A percentile compares a stretch with the other conserved stretches of the same genome.
These are phyloP conservation scores for Coniochaeta sp. DNA, from an alignment of 2,329 filamentous ascomycete species.

Conservation along the genomic window DNA sequence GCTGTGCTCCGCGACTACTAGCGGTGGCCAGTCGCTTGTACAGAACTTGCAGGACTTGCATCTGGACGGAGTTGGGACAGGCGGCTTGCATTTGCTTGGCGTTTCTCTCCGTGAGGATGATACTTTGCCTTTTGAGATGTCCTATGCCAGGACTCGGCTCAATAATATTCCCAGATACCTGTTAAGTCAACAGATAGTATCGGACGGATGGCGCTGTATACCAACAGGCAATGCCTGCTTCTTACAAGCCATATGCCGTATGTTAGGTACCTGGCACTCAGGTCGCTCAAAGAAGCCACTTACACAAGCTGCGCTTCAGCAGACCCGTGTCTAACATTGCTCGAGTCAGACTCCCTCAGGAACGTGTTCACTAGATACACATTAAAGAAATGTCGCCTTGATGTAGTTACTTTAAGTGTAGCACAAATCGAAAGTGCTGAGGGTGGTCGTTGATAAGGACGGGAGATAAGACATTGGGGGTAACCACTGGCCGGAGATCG, in stretches of 20 bases:
- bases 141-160: background rate
- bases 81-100: background rate
- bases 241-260: no score
- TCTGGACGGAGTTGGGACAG: background rate
- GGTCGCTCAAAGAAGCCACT: no score
- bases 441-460: background rate
- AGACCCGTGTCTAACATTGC: no score
- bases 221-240: no score
- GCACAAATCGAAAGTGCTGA: no score
- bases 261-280: no score
- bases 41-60: background rate
- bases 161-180: background rate
- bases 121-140: background rate
- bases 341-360: no score
- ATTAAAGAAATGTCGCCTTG: no score
- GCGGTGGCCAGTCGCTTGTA: background rate
- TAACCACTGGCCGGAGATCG: background rate
- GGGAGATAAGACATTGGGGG: background rate
- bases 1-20: constrained; percentile 75
- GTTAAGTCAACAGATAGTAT: background rate
- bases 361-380: no score
- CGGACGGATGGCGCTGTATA: background rate
- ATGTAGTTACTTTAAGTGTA: no score
- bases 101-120: background rate
- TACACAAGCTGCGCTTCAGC: no score